phyloP scores from a whole-genome alignment of 2,329 filamentous ascomycete species.

The Fusarium annulatum region DNA sequence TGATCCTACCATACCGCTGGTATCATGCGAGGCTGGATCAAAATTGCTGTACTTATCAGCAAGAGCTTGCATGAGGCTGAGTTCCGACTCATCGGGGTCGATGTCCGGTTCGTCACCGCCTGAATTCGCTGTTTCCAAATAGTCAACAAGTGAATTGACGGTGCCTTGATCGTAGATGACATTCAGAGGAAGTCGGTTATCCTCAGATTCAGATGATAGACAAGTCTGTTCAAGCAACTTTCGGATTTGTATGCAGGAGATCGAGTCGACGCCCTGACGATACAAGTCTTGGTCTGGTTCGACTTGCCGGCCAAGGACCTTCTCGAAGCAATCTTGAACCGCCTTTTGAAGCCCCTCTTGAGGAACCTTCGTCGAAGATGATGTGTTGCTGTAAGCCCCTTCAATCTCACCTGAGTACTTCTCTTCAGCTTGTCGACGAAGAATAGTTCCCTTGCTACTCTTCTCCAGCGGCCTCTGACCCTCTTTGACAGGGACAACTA shows the following conservation, averaged over 20 bases:
- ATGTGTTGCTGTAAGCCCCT: slow-evolving; percentile 53
- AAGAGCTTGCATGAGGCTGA: slow-evolving; percentile 12
- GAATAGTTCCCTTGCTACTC: slow-evolving; percentile 71
- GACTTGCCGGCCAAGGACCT: slow-evolving; percentile 45
- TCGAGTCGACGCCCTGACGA: slow-evolving; percentile 69
- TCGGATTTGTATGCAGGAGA: slow-evolving; percentile 65
- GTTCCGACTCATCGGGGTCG: background rate
- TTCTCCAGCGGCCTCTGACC: slow-evolving; percentile 57
- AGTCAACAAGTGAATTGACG: slow-evolving; percentile 49
- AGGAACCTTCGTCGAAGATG: slow-evolving; percentile 24
- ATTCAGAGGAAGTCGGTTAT: slow-evolving; percentile 60
- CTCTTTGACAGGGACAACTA: slow-evolving; percentile 52
- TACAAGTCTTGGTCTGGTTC: slow-evolving; percentile 63
- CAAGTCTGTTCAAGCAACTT: slow-evolving; percentile 46
- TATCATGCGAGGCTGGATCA: background rate
- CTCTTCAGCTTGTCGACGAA: slow-evolving; percentile 63
- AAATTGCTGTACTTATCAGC: slow-evolving; percentile 22
- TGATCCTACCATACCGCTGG: rapidly evolving
- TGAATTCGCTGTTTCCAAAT: slow-evolving; percentile 22
- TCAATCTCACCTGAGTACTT: slow-evolving; percentile 60
- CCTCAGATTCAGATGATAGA: slow-evolving; percentile 1
- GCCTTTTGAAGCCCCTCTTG: slow-evolving; percentile 50
- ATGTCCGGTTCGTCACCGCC: slow-evolving; percentile 1
- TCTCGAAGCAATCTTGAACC: slow-evolving; percentile 49
- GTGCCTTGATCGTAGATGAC: slow-evolving; percentile 70